Percentiles rank a stretch among this genome's conserved stretches.
Conservation (phyloP, 768 basidiomycete species). For the Boletus coccyginus region DNA sequence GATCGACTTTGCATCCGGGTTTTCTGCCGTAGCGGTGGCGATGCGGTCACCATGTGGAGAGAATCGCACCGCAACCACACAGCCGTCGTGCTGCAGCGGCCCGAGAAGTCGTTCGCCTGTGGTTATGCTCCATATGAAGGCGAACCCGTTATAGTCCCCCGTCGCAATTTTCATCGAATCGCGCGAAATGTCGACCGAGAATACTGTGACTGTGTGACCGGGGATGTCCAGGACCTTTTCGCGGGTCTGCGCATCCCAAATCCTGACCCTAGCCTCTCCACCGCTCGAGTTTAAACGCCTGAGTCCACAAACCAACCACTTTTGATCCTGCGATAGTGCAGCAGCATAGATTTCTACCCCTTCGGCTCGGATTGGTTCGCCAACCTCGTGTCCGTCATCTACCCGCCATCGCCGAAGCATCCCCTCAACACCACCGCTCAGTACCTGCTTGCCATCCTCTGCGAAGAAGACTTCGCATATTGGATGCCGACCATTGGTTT, state of each 20-base stretch:
- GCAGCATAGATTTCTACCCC: too few relatives aligned
- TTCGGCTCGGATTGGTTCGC: too few relatives aligned
- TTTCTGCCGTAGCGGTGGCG: not conserved
- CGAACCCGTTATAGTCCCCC: not conserved
- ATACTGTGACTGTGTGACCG: not conserved
- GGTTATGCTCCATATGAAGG: not conserved
- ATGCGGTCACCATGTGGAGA: slow-evolving; percentile 6
- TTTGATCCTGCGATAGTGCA: not conserved
- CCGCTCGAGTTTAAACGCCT: fast-evolving
- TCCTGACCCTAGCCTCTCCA: not conserved
- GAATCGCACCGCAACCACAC: not conserved
- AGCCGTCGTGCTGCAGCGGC: not conserved
- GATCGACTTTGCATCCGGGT: not conserved
- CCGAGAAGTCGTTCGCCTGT: not conserved
- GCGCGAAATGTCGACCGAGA: not conserved
- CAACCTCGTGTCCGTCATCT: too few relatives aligned
- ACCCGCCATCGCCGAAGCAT: too few relatives aligned
- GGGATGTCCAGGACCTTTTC: not conserved
- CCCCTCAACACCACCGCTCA: too few relatives aligned
- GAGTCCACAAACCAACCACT: not conserved
- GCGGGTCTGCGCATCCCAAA: not conserved
- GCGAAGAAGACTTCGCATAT: too few relatives aligned
- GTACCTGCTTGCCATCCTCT: too few relatives aligned
- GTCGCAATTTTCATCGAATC: not conserved
- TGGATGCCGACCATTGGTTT: too few relatives aligned